Conservation (phyloP, 2,329 filamentous ascomycete species). For the Gaeumannomyces sp. region DNA sequence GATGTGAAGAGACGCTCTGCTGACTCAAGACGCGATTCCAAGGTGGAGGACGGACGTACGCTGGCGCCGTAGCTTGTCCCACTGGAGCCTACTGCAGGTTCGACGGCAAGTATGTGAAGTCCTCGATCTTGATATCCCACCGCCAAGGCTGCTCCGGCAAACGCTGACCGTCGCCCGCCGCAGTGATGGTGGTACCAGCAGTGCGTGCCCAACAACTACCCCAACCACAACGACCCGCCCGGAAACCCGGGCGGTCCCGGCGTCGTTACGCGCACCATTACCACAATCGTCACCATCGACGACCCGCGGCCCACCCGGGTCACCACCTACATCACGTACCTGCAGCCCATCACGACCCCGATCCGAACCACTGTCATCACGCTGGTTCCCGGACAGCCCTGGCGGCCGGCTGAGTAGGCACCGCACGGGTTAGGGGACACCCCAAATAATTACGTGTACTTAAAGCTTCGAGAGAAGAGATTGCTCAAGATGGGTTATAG, state of each 20-base stretch:
- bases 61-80: constrained; percentile 16
- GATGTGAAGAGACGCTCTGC: background rate
- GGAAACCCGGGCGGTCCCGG: background rate
- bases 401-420: background rate
- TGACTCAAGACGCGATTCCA: background rate
- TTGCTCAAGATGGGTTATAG: no score
- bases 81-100: constrained; percentile 18
- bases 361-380: constrained; percentile 16
- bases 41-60: constrained; percentile 19
- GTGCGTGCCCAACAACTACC: constrained; percentile 15
- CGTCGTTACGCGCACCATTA: constrained; percentile 16
- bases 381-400: constrained; percentile 19
- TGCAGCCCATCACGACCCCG: constrained; percentile 13
- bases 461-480: no score
- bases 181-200: constrained; percentile 21
- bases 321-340: constrained; percentile 19
- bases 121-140: no score
- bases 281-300: constrained; percentile 18
- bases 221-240: background rate
- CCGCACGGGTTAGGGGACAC: background rate
- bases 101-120: constrained; percentile 17
- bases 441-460: no score
- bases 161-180: background rate
- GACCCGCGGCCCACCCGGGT: constrained; percentile 18
- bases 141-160: background rate